Percentiles rank a stretch among this genome's conserved stretches.
Evolutionary conservation across 2,329 filamentous ascomycete genomes (phyloP).

Genomic region (Celoporthe dispersa): DNA sequence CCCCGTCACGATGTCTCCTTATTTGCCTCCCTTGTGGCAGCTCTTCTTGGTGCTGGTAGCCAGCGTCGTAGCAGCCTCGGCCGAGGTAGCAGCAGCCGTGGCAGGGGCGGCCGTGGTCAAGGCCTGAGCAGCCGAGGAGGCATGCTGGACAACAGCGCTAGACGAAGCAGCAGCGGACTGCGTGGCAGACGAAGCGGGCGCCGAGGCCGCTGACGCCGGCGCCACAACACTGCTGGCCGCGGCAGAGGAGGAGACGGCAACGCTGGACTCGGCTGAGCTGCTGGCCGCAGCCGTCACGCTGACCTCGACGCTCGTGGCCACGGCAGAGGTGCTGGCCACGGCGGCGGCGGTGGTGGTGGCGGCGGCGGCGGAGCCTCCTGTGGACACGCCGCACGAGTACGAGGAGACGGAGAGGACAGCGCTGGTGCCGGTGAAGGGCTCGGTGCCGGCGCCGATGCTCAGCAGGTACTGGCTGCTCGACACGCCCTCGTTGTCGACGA

Average conservation of each 20-base stretch:
- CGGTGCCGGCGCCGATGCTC: slow-evolving; percentile 58
- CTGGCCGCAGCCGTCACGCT: slow-evolving; percentile 1
- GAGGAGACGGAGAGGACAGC: slow-evolving; percentile 28
- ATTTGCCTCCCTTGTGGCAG: slow-evolving; percentile 7
- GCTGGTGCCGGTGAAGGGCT: slow-evolving; percentile 56
- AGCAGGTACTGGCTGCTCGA: slow-evolving; percentile 55
- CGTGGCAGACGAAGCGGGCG: slow-evolving; percentile 5
- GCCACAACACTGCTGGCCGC: slow-evolving; percentile 13
- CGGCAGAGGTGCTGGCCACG: background rate
- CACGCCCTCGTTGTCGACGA: slow-evolving; percentile 52
- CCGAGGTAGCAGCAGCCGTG: slow-evolving; percentile 10
- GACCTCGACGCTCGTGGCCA: slow-evolving; percentile 8
- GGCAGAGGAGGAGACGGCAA: background rate
- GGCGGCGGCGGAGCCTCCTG: slow-evolving; percentile 2
- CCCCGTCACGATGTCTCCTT: background rate
- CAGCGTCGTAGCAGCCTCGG: slow-evolving; percentile 9
- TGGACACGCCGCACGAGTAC: slow-evolving; percentile 15
- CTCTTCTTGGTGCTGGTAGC: slow-evolving; percentile 18
- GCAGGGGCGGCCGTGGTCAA: slow-evolving; percentile 7
- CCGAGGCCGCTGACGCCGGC: too few species aligned
- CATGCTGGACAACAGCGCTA: slow-evolving; percentile 3
- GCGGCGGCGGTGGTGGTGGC: background rate
- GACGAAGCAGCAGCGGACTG: slow-evolving; percentile 2
- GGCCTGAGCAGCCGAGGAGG: slow-evolving; percentile 1
- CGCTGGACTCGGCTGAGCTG: slow-evolving; percentile 2